Evolutionary conservation across 208 protist species (phyloP).

Genomic region (Borovskyia barvae): DNA sequence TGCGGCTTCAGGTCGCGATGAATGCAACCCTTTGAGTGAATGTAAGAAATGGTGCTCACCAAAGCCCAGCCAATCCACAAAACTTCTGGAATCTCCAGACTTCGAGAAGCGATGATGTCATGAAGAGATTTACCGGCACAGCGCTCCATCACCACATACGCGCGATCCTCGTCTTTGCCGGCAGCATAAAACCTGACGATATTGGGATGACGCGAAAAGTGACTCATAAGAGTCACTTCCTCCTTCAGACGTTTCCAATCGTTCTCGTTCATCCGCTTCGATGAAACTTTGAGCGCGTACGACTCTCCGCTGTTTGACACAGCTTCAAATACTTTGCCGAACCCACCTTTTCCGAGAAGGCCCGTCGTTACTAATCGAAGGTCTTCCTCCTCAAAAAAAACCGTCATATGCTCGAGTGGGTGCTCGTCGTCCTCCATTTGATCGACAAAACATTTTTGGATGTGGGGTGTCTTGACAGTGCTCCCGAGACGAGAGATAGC

Average conservation of each 20-base stretch:
- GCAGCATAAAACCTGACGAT: constrained; percentile 83
- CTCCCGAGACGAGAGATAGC: constrained; percentile 61
- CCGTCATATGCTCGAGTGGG: constrained; percentile 62
- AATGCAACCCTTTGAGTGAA: constrained; percentile 87
- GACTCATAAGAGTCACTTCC: constrained; percentile 84
- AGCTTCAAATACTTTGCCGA: constrained; percentile 81
- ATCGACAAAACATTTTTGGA: constrained; percentile 67
- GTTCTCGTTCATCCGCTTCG: constrained; percentile 75
- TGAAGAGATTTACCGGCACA: constrained; percentile 75
- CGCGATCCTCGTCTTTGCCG: constrained; percentile 61
- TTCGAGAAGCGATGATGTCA: constrained; percentile 65
- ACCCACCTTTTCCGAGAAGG: constrained; percentile 81
- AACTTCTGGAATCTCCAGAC: constrained; percentile 69
- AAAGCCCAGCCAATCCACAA: constrained; percentile 86
- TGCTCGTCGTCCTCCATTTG: constrained; percentile 46
- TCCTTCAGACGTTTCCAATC: constrained; percentile 84
- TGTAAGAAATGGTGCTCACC: constrained; percentile 77
- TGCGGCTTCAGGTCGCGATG: constrained; percentile 91
- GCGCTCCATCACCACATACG: constrained; percentile 89
- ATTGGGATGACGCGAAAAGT: constrained; percentile 86
- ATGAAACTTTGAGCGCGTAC: constrained; percentile 85
- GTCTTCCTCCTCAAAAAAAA: constrained; percentile 74
- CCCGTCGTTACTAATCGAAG: constrained; percentile 60
- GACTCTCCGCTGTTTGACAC: constrained; percentile 67
- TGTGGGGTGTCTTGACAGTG: constrained; percentile 60